A percentile compares a stretch with the other conserved stretches of the same genome.
These are phyloP conservation scores for Hippophae rhamnoides DNA, from an alignment of 306 rosid genomes.

Conservation along the genomic window DNA sequence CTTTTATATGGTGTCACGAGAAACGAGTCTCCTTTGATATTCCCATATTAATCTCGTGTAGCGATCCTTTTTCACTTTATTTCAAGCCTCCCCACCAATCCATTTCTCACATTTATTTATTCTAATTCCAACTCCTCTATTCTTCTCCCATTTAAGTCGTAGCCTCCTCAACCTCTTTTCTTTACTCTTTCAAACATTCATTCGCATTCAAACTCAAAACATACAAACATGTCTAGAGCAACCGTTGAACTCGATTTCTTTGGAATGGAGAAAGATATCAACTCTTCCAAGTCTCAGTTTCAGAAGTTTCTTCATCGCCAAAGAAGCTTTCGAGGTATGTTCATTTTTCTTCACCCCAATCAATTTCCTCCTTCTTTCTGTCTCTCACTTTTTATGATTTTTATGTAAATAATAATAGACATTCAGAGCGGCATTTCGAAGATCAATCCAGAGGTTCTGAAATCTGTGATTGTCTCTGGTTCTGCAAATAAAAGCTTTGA, in stretches of 20 bases:
- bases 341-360: background rate
- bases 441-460: slow-evolving; percentile 36
- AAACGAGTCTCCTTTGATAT: no score
- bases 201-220: background rate
- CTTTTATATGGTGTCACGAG: no score
- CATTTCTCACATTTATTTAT: background rate
- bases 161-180: no score
- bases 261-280: slow-evolving; percentile 16
- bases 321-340: slow-evolving; percentile 31
- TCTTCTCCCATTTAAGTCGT: background rate
- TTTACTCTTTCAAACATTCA: no score
- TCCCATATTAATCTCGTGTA: no score
- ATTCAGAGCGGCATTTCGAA: slow-evolving; percentile 30
- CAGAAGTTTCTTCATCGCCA: slow-evolving; percentile 37
- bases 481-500: background rate
- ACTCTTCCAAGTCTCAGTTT: slow-evolving; percentile 30
- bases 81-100: no score
- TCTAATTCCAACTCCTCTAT: background rate
- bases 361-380: no score
- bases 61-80: no score
- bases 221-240: slow-evolving; percentile 16
- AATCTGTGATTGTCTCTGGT: slow-evolving; percentile 25
- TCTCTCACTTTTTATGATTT: background rate
- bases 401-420: background rate
- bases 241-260: slow-evolving; percentile 39